Evolutionary conservation across 2,329 filamentous ascomycete genomes (phyloP).

Genomic region (Alternaria brassicicola): DNA sequence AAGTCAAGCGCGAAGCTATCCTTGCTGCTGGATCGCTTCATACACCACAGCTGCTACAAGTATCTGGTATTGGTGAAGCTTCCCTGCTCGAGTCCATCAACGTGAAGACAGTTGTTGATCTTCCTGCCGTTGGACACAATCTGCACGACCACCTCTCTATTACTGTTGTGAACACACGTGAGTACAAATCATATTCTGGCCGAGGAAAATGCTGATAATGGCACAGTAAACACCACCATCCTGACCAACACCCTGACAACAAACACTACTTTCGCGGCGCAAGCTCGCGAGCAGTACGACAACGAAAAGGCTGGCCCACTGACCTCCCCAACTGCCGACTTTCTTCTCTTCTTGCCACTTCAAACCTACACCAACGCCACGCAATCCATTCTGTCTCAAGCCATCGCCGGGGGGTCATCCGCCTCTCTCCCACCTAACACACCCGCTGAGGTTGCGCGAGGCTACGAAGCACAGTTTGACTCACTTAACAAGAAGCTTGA

Average conservation of each 20-base stretch:
- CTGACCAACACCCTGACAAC: constrained; percentile 10
- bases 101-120: constrained; percentile 26
- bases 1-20: constrained; percentile 32
- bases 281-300: constrained; percentile 25
- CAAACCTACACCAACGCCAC: constrained; percentile 26
- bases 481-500: constrained; percentile 26
- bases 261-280: constrained; percentile 29
- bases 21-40: constrained; percentile 35
- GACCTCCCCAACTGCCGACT: constrained; percentile 27
- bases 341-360: constrained; percentile 30
- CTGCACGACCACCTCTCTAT: constrained; percentile 29
- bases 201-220: background rate
- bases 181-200: background rate
- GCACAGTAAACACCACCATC: constrained; percentile 21
- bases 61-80: constrained; percentile 37
- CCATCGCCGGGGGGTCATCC: constrained; percentile 20
- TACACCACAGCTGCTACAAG: constrained; percentile 36
- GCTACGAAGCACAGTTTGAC: constrained; percentile 23
- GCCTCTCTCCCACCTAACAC: constrained; percentile 21
- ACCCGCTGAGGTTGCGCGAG: constrained; percentile 24
- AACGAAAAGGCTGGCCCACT: constrained; percentile 17
- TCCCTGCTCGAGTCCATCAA: constrained; percentile 26
- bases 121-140: constrained; percentile 35
- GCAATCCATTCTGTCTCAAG: constrained; percentile 19
- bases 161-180: constrained; percentile 17